Conservation (phyloP, 371 early-diverging fungal genomes). For the Zychaea mexicana region DNA sequence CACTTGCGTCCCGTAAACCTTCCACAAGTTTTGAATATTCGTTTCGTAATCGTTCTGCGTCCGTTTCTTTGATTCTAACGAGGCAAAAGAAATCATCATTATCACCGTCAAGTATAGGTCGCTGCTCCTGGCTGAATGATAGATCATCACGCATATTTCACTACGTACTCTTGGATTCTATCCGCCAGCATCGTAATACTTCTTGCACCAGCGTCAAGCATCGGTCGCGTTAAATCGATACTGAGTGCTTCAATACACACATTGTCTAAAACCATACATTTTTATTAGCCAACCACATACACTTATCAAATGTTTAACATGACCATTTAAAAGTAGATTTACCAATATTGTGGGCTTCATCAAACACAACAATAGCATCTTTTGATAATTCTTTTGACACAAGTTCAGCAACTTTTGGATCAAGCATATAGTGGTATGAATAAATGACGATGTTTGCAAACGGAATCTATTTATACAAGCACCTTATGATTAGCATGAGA, state of each 20-base stretch:
- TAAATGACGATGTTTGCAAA: conserved; percentile 98
- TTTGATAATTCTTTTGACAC: conserved; percentile 94
- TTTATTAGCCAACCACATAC: too few relatives aligned
- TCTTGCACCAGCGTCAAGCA: conserved; percentile 88
- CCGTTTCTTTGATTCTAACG: conserved; percentile 78
- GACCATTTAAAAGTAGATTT: conserved; percentile 8
- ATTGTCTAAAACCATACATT: conserved; percentile 66
- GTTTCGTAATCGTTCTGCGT: conserved; percentile 83
- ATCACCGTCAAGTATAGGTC: neutral
- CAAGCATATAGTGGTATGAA: conserved; percentile 99
- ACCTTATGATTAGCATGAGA: neutral
- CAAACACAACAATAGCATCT: conserved; percentile 98
- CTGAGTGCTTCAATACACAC: conserved; percentile 98
- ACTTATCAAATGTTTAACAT: too few relatives aligned
- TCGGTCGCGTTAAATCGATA: conserved; percentile 90
- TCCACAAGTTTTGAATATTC: conserved; percentile 92
- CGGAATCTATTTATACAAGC: conserved; percentile 59
- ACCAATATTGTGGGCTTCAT: conserved; percentile 99
- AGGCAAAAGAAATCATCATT: neutral
- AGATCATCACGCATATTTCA: too few relatives aligned
- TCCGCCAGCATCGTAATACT: conserved; percentile 74
- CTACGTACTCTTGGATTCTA: conserved; percentile 72
- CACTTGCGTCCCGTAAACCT: conserved; percentile 78
- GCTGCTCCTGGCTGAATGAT: too few relatives aligned
- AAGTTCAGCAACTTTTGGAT: conserved; percentile 98